Evolutionary conservation across 1,284 basidiomycete species (phyloP).

Genomic region (Xerocomus amazonicus): DNA sequence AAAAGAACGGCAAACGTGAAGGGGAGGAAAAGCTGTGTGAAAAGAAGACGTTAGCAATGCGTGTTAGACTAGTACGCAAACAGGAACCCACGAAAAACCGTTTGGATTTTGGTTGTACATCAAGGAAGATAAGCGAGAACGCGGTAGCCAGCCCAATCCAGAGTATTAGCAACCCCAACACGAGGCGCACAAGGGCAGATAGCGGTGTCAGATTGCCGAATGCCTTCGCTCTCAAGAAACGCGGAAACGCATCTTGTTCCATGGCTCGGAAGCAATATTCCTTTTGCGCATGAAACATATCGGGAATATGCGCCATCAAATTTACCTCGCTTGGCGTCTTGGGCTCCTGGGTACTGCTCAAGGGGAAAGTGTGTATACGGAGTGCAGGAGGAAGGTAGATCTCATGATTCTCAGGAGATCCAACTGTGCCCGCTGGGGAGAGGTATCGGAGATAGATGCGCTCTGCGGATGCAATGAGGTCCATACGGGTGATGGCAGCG

Average conservation of each 20-base stretch:
- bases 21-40: constrained; percentile 84
- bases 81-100: constrained; percentile 83
- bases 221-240: constrained; percentile 93
- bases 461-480: constrained; percentile 91
- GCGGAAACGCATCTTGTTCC: constrained; percentile 96
- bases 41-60: constrained; percentile 7
- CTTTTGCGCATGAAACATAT: constrained; percentile 97
- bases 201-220: constrained; percentile 96
- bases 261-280: constrained; percentile 96
- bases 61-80: neutral
- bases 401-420: constrained; percentile 75
- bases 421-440: constrained; percentile 64
- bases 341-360: constrained; percentile 68
- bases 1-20: constrained; percentile 89
- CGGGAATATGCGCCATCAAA: constrained; percentile 87
- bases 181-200: constrained; percentile 79
- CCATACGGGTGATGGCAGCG: constrained; percentile 83
- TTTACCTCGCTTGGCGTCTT: constrained; percentile 66
- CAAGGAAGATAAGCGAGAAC: constrained; percentile 92
- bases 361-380: constrained; percentile 76
- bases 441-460: constrained; percentile 95
- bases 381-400: constrained; percentile 91
- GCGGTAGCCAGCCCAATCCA: constrained; percentile 91
- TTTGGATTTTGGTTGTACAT: constrained; percentile 84
- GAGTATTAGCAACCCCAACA: constrained; percentile 80